Evolutionary conservation across 371 early-diverging fungal species (phyloP), one percentile per base, ranked within the genome.

Genomic region (Mucor lusitanicus): DNA sequence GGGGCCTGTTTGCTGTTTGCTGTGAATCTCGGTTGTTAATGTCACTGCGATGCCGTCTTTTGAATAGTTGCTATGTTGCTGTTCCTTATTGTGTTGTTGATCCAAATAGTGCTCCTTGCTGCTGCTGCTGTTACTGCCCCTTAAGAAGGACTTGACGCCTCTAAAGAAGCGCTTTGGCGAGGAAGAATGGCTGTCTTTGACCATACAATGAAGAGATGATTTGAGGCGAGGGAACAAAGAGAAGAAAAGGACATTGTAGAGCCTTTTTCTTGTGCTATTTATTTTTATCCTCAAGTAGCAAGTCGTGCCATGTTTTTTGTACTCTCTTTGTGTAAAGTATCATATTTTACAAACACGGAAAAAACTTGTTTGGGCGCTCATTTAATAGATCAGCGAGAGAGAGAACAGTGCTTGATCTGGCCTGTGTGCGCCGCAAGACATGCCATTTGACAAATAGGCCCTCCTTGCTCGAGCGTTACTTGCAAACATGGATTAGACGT

Each of bases 11-110:
- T 30, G 32, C 11, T 50, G 30, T 0, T 44, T 61, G 32, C 39
- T 39, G 50, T 33, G 68, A 63, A 63, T 57, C 23, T 72, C 73
- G 4, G 78, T 66, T 32, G 78, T 73, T 21, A 78, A 59, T 2
- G 78, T 78, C 33, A 78, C 64, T 15, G 78, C 75, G 3, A 73
- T 58, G 6, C 65, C 68, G 35, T 61, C 68, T 61, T 33, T 63
- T 27, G 61, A 42, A 53, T 62, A 64, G 23, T 13, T 61, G 19
- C 6, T n/a, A 53, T 28, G 50, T 21, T 33, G 21, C n/a, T 37
- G 53, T 25, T 37, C 37, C 32, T 61, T 33, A 39, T 27, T 39
- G 30, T 35, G 39, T 42, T 50, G 50, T 23, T 42, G 37, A 37
- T 54, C 33, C 32, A 35, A 37, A 15, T 12, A 25, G 12, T 44